Evolutionary conservation across 139 green algal genomes (phyloP).

Genomic region (Eudorina sp.): DNA sequence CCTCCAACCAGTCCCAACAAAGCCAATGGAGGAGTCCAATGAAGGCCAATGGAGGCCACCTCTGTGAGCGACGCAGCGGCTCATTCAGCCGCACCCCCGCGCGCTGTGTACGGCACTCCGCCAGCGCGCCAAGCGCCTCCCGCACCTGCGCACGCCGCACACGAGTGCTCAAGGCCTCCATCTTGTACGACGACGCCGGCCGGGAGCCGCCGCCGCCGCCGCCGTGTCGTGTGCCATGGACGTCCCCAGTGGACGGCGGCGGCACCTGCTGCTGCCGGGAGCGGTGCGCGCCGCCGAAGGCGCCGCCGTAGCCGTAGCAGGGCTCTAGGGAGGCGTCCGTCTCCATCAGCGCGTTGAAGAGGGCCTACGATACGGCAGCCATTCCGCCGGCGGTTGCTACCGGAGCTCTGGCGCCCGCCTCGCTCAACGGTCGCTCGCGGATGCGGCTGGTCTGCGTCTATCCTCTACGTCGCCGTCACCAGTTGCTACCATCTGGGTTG

Average conservation of each 20-base stretch:
- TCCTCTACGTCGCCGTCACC: no score
- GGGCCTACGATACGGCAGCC: neutral
- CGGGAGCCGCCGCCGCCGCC: neutral
- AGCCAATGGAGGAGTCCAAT: no score
- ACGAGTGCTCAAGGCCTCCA: neutral
- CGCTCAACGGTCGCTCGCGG: no score
- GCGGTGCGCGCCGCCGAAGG: neutral
- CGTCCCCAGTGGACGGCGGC: neutral
- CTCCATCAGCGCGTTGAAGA: conserved; percentile 35
- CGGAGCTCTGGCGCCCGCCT: no score
- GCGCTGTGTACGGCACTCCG: neutral
- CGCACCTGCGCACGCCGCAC: neutral
- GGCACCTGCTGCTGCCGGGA: neutral
- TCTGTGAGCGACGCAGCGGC: no score
- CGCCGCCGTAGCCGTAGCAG: neutral
- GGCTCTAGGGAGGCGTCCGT: neutral
- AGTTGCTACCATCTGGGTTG: no score
- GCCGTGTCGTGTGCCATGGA: no score
- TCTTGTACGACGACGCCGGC: neutral
- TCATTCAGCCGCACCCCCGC: no score
- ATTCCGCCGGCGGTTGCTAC: no score
- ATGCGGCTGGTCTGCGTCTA: no score
- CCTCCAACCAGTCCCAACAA: no score
- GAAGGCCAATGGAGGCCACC: no score
- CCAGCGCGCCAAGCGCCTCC: neutral